Percentiles rank a stretch among this genome's conserved stretches.
Evolutionary conservation across 495 filamentous ascomycete genomes (phyloP).

Genomic region (Podospora conica): DNA sequence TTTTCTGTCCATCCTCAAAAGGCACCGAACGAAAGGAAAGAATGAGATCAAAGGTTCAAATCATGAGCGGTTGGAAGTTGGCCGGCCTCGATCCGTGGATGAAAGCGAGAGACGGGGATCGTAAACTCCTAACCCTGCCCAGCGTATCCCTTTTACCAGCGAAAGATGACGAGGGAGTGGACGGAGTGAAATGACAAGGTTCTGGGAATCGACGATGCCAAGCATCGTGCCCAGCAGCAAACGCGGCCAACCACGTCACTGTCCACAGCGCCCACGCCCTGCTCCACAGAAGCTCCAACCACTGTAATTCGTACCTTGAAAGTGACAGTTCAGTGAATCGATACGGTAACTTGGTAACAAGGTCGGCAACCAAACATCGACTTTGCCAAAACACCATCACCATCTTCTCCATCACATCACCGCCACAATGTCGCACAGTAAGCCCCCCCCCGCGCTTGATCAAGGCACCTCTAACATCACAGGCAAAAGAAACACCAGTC

Average conservation of each 20-base stretch:
- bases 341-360: no score
- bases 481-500: slow-evolving; percentile 93
- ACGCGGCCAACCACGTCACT: not conserved
- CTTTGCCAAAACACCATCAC: not conserved
- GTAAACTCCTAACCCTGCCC: not conserved
- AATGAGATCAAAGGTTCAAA: not conserved
- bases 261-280: not conserved
- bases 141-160: not conserved
- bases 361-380: no score
- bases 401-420: not conserved
- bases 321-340: no score
- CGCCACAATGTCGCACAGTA: slow-evolving; percentile 52
- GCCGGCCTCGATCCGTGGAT: not conserved
- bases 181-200: not conserved
- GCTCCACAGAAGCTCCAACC: not conserved
- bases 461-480: slow-evolving; percentile 18
- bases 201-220: not conserved
- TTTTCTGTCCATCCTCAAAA: not conserved
- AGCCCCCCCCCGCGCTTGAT: slow-evolving; percentile 7
- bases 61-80: not conserved
- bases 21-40: not conserved
- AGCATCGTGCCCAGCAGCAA: not conserved
- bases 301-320: not conserved
- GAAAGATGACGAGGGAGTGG: not conserved
- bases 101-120: not conserved